These are phyloP conservation scores for Pyronema omphalodes DNA, from an alignment of 495 filamentous ascomycete genomes.

Conservation along the genomic window DNA sequence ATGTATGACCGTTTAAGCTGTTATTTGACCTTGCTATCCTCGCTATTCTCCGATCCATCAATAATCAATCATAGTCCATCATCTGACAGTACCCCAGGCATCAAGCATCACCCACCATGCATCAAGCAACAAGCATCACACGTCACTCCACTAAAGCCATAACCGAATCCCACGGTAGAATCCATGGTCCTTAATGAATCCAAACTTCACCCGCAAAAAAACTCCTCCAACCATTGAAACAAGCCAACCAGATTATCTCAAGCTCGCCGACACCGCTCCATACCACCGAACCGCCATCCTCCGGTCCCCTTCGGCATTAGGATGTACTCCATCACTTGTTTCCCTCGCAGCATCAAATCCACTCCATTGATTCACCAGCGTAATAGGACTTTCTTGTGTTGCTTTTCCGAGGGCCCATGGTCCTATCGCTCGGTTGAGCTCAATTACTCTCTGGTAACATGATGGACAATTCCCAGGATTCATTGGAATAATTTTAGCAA, in stretches of 20 bases:
- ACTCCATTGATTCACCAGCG: slow-evolving; percentile 30
- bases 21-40: no score
- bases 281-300: slow-evolving; percentile 29
- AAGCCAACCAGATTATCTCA: background rate
- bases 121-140: no score
- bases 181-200: no score
- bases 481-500: slow-evolving; percentile 33
- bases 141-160: no score
- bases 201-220: no score
- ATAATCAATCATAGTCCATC: no score
- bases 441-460: slow-evolving; percentile 23
- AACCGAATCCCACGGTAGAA: no score
- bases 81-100: no score
- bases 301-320: slow-evolving; percentile 27
- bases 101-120: no score
- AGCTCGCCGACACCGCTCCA: background rate
- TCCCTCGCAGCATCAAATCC: slow-evolving; percentile 26
- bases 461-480: slow-evolving; percentile 21
- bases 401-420: slow-evolving; percentile 27
- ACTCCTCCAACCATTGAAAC: no score
- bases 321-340: slow-evolving; percentile 30
- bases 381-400: slow-evolving; percentile 26
- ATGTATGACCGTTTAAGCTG: no score
- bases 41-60: no score
- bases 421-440: slow-evolving; percentile 27